These are phyloP conservation scores for Wickerhamomyces sp. DNA, from an alignment of 1,139 yeast species.

Conservation along the genomic window DNA sequence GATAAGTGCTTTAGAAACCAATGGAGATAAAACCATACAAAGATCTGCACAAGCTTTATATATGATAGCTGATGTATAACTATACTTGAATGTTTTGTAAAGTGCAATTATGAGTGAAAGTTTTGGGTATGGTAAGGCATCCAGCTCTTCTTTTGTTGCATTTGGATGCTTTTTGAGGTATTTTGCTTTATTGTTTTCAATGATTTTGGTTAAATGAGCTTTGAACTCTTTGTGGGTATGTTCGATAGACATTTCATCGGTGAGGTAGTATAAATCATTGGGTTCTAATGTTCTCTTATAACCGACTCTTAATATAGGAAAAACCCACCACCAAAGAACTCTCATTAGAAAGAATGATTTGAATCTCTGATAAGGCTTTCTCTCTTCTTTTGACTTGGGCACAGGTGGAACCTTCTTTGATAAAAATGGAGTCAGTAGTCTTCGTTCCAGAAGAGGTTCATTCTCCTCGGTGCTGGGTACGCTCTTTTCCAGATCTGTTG, in stretches of 20 bases:
- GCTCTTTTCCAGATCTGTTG: not conserved
- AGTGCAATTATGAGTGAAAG: constrained; percentile 41
- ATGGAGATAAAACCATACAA: constrained; percentile 47
- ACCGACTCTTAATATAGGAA: constrained; percentile 56
- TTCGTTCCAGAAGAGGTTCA: constrained; percentile 29
- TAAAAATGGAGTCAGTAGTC: constrained; percentile 36
- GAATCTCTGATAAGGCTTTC: constrained; percentile 39
- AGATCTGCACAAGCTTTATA: constrained; percentile 45
- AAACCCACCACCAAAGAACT: constrained; percentile 54
- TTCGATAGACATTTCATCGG: constrained; percentile 49
- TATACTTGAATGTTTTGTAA: constrained; percentile 51
- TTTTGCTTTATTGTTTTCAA: constrained; percentile 29
- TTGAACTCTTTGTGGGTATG: constrained; percentile 37
- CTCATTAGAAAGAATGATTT: constrained; percentile 32
- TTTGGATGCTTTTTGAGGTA: constrained; percentile 26
- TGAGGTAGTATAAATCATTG: constrained; percentile 55
- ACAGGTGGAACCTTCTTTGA: constrained; percentile 46
- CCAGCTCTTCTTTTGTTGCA: constrained; percentile 27
- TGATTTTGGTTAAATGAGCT: constrained; percentile 33
- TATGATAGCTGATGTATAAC: constrained; percentile 41
- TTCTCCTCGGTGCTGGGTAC: not conserved
- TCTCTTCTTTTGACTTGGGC: constrained; percentile 44
- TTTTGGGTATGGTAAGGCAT: constrained; percentile 36
- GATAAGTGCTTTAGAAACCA: constrained; percentile 51
- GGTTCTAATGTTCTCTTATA: constrained; percentile 63